Percentiles rank a stretch among this genome's conserved stretches.
phyloP scores from a whole-genome alignment of 148 eudicot genomes.

The Simmondsia chinensis region DNA sequence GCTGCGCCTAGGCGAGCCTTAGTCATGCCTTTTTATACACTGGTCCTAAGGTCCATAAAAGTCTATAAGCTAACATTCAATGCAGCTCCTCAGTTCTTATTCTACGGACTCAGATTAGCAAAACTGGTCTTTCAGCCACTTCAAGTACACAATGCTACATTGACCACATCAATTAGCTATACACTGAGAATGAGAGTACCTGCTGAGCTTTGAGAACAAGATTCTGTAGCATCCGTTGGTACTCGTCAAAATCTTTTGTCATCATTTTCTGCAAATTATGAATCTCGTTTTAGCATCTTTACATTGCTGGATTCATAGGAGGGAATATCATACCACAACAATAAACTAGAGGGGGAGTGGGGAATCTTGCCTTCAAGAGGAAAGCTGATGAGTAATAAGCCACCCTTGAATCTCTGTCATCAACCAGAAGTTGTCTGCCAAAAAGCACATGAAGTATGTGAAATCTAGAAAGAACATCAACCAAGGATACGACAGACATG shows the following conservation, averaged over 20 bases:
- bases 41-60: too few relatives aligned
- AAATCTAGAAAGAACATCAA: too few relatives aligned
- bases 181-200: constrained; percentile 29
- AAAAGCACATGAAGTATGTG: too few relatives aligned
- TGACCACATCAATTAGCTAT: neutral
- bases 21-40: too few relatives aligned
- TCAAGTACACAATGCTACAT: too few relatives aligned
- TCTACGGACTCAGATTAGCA: too few relatives aligned
- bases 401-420: constrained; percentile 98
- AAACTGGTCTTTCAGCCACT: neutral
- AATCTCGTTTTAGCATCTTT: constrained; percentile 11
- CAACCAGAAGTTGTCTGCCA: constrained; percentile 79
- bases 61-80: too few relatives aligned
- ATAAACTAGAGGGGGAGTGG: neutral
- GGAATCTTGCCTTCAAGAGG: constrained; percentile 68
- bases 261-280: constrained; percentile 81
- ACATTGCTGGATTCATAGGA: constrained; percentile 2
- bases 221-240: constrained; percentile 88
- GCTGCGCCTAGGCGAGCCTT: too few relatives aligned
- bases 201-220: constrained; percentile 94
- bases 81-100: too few relatives aligned
- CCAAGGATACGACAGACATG: neutral
- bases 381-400: constrained; percentile 95
- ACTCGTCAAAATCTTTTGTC: constrained; percentile 86
- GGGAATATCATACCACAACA: neutral